A percentile compares a stretch with the other conserved stretches of the same genome.
Evolutionary conservation across 345 rosid genomes (phyloP).

Genomic region (Limnanthes douglasii): DNA sequence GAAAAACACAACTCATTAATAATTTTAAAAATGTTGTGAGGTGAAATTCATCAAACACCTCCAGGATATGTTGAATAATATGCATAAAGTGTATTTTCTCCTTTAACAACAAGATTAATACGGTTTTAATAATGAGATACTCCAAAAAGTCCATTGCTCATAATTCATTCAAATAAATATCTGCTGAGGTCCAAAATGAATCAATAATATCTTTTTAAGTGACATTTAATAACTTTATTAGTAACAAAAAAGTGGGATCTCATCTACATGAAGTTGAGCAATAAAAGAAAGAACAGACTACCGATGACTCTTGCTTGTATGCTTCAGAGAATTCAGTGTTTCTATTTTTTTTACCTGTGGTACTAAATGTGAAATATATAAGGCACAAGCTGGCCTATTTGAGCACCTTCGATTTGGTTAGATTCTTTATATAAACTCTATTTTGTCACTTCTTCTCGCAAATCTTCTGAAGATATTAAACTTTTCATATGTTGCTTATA

Average conservation of each 20-base stretch:
- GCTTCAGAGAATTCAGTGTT: slow-evolving; percentile 71
- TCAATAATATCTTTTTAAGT: slow-evolving; percentile 34
- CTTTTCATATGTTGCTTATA: slow-evolving; percentile 64
- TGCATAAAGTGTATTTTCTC: slow-evolving; percentile 66
- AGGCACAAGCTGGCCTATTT: slow-evolving; percentile 47
- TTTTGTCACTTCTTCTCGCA: slow-evolving; percentile 76
- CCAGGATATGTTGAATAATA: slow-evolving; percentile 63
- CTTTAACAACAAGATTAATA: slow-evolving; percentile 49
- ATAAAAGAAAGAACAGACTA: slow-evolving; percentile 74
- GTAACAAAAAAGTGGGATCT: slow-evolving; percentile 54
- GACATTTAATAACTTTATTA: slow-evolving; percentile 59
- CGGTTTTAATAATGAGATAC: slow-evolving; percentile 39
- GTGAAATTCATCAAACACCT: slow-evolving; percentile 61
- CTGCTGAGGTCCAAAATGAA: slow-evolving; percentile 24
- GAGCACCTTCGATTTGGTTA: slow-evolving; percentile 34
- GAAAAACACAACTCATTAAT: slow-evolving; percentile 76
- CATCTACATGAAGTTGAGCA: slow-evolving; percentile 54
- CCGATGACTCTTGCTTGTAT: slow-evolving; percentile 58
- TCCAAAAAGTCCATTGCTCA: slow-evolving; percentile 27
- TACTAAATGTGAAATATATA: slow-evolving; percentile 43
- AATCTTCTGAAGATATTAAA: slow-evolving; percentile 48
- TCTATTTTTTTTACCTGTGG: slow-evolving; percentile 82
- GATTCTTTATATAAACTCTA: slow-evolving; percentile 72
- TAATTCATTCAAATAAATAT: slow-evolving; percentile 26
- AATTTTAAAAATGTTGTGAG: slow-evolving; percentile 60